phyloP scores from a whole-genome alignment of 768 basidiomycete genomes.

The Heimioporus sp. region DNA sequence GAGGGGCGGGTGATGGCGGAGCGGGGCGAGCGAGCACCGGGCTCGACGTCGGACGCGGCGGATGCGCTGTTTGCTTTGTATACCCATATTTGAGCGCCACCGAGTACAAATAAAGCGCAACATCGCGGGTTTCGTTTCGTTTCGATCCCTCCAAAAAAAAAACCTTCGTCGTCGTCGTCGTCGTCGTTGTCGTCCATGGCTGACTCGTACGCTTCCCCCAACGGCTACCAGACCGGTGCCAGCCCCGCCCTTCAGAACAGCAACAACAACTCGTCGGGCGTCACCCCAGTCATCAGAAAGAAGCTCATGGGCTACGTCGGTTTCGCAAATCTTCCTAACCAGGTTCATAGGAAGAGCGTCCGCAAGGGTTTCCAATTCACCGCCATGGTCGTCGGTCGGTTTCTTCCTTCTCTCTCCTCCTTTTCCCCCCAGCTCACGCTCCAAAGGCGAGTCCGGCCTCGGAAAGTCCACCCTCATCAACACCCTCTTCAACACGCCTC shows the following conservation, averaged over 20 bases:
- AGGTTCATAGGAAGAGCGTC: slow-evolving; percentile 97
- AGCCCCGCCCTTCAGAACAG: slow-evolving; percentile 51
- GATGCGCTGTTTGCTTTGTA: slow-evolving; percentile 42
- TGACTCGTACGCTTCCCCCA: slow-evolving; percentile 64
- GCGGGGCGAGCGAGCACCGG: neutral
- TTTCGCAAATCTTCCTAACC: slow-evolving; percentile 98
- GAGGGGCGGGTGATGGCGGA: neutral
- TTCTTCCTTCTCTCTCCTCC: slow-evolving; percentile 9
- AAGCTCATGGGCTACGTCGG: slow-evolving; percentile 95
- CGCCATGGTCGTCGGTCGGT: slow-evolving; percentile 97
- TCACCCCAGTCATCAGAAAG: slow-evolving; percentile 63
- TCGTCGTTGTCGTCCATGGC: slow-evolving; percentile 52
- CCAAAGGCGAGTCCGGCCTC: slow-evolving; percentile 90
- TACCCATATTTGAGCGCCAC: slow-evolving; percentile 35
- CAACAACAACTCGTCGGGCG: slow-evolving; percentile 14
- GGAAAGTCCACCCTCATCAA: slow-evolving; percentile 99
- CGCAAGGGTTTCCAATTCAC: slow-evolving; percentile 99
- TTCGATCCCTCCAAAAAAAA: slow-evolving; percentile 32
- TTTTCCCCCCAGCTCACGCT: slow-evolving; percentile 2
- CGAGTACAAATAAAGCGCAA: slow-evolving; percentile 34
- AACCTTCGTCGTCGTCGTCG: slow-evolving; percentile 28
- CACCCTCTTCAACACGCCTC: slow-evolving; percentile 95
- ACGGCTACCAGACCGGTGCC: slow-evolving; percentile 61
- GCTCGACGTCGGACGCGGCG: neutral
- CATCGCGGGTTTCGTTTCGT: slow-evolving; percentile 23